phyloP scores from a whole-genome alignment of 2,329 filamentous ascomycete genomes.

The Alternaria gaisen region DNA sequence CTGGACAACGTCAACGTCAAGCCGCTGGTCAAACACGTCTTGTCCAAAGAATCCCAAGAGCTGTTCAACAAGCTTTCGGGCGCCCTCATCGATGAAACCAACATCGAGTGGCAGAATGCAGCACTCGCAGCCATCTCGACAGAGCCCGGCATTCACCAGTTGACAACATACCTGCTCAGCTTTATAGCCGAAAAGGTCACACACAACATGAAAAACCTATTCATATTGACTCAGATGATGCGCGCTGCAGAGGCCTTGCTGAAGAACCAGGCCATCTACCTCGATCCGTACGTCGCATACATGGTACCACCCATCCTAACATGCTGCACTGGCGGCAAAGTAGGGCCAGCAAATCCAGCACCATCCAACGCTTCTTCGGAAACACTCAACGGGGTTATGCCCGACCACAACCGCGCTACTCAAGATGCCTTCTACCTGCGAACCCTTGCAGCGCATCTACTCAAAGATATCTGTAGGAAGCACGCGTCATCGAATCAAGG shows the following conservation, averaged over 20 bases:
- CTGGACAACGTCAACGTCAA: constrained; percentile 85
- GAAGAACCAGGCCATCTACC: constrained; percentile 80
- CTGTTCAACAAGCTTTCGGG: constrained; percentile 96
- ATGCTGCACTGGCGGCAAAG: constrained; percentile 83
- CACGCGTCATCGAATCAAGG: constrained; percentile 83
- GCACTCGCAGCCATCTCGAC: constrained; percentile 85
- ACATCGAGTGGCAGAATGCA: constrained; percentile 85
- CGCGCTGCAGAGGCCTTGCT: constrained; percentile 85
- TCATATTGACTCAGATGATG: constrained; percentile 91
- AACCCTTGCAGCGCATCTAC: constrained; percentile 82
- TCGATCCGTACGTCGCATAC: constrained; percentile 72
- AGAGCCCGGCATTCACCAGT: constrained; percentile 92
- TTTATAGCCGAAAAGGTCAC: constrained; percentile 97
- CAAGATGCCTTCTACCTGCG: constrained; percentile 78
- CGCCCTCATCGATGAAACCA: constrained; percentile 86
- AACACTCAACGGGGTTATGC: constrained; percentile 44
- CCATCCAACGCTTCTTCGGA: constrained; percentile 63
- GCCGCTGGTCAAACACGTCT: constrained; percentile 91
- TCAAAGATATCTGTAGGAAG: constrained; percentile 80
- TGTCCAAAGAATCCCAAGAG: constrained; percentile 93
- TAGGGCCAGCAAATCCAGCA: constrained; percentile 67
- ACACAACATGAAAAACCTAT: constrained; percentile 88
- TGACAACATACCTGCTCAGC: constrained; percentile 95
- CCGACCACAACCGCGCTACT: constrained; percentile 27
- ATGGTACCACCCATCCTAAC: constrained; percentile 90